These are phyloP conservation scores for Boletus rex-veris DNA, from an alignment of 768 basidiomycete species.

Conservation along the genomic window DNA sequence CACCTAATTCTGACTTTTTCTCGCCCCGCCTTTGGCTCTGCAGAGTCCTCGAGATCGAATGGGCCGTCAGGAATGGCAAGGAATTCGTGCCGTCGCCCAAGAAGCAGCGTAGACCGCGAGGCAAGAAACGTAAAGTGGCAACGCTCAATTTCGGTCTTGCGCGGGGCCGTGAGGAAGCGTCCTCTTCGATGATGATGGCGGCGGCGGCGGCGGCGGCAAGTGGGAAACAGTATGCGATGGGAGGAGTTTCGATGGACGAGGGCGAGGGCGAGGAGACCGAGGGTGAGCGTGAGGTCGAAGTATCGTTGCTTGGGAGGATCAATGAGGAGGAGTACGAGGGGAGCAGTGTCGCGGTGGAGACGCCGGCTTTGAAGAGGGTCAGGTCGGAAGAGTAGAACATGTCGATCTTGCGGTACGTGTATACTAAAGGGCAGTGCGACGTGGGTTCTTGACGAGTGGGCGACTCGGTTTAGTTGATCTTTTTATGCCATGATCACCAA, in stretches of 20 bases:
- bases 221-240: conserved; percentile 10
- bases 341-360: conserved; percentile 12
- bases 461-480: too few species aligned
- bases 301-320: conserved; percentile 12
- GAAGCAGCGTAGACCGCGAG: conserved; percentile 36
- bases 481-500: conserved; percentile 5
- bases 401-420: neutral
- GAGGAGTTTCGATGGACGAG: conserved; percentile 32
- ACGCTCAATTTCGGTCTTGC: conserved; percentile 10
- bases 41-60: conserved; percentile 83
- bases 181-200: conserved; percentile 9
- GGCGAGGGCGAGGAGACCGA: conserved; percentile 40
- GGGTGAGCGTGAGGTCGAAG: conserved; percentile 11
- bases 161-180: conserved; percentile 10
- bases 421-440: neutral
- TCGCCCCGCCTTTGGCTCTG: neutral
- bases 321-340: conserved; percentile 32
- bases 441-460: too few species aligned
- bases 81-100: conserved; percentile 57
- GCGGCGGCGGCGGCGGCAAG: too few species aligned
- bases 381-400: conserved; percentile 17
- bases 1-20: conserved; percentile 41
- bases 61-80: conserved; percentile 62
- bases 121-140: conserved; percentile 32
- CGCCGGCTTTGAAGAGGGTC: conserved; percentile 27